Percentiles rank a stretch among this genome's conserved stretches.
Conservation (phyloP, 1,284 basidiomycete genomes). For the Cryptococcus sp. region DNA sequence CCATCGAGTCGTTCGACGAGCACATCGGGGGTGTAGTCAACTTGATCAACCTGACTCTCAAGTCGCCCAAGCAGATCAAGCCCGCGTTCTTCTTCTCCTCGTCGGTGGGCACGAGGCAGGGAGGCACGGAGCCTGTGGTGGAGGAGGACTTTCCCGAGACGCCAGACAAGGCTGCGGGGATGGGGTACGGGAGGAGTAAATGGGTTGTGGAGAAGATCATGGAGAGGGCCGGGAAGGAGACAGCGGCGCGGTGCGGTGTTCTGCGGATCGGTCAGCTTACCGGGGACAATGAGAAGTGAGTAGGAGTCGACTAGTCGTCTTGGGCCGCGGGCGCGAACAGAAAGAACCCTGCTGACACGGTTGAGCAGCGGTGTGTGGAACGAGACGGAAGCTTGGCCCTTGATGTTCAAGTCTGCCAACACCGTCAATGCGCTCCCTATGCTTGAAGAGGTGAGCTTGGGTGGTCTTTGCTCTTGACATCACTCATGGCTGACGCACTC, state of each 20-base stretch:
- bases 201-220: constrained; percentile 63
- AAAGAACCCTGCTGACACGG: neutral
- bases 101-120: constrained; percentile 53
- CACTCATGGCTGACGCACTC: neutral
- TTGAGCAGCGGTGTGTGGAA: constrained; percentile 58
- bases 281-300: constrained; percentile 53
- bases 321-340: too few relatives aligned
- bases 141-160: constrained; percentile 31
- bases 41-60: constrained; percentile 57
- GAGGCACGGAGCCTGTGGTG: constrained; percentile 24
- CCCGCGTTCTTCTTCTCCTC: constrained; percentile 60
- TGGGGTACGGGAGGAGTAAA: constrained; percentile 61
- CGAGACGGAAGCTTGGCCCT: constrained; percentile 56
- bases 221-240: constrained; percentile 47
- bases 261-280: constrained; percentile 54
- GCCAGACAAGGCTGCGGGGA: constrained; percentile 38
- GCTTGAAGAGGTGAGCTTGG: constrained; percentile 47
- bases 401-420: constrained; percentile 52
- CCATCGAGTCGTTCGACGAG: constrained; percentile 55
- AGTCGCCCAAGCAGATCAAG: constrained; percentile 46
- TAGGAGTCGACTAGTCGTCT: constrained; percentile 3
- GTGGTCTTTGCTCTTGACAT: constrained; percentile 8
- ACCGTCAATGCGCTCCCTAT: constrained; percentile 54
- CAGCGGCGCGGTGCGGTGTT: constrained; percentile 49
- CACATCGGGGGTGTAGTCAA: constrained; percentile 58